phyloP scores from a whole-genome alignment of 2,329 filamentous ascomycete genomes.

The Botrytis cinerea region DNA sequence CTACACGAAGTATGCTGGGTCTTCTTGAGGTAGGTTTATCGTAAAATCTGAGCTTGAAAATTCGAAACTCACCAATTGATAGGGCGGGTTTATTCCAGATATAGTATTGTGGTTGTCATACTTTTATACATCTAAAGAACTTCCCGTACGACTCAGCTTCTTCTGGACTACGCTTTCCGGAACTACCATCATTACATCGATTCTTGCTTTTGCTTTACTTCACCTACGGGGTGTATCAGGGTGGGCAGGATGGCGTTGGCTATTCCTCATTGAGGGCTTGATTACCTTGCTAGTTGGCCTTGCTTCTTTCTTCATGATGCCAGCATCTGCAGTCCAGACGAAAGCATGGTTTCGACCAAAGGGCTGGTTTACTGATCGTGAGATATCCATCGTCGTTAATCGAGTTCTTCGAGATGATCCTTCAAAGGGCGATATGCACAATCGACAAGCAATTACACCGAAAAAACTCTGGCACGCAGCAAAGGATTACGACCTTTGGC shows the following conservation, averaged over 20 bases:
- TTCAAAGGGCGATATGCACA: constrained; percentile 57
- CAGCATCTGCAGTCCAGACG: constrained; percentile 63
- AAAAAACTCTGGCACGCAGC: constrained; percentile 53
- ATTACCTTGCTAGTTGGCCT: constrained; percentile 57
- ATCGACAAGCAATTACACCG: constrained; percentile 56
- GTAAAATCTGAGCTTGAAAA: constrained; percentile 29
- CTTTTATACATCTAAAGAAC: constrained; percentile 72
- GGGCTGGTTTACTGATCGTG: constrained; percentile 62
- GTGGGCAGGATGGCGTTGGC: constrained; percentile 57
- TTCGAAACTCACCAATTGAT: background rate
- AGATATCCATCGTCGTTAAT: constrained; percentile 68
- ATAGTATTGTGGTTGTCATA: constrained; percentile 70
- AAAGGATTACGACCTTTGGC: constrained; percentile 63
- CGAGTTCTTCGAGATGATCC: constrained; percentile 55
- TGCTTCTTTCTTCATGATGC: constrained; percentile 58
- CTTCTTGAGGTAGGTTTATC: constrained; percentile 40
- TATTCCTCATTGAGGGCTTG: constrained; percentile 57
- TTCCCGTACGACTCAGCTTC: constrained; percentile 65
- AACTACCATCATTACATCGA: constrained; percentile 48
- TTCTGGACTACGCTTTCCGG: constrained; percentile 69
- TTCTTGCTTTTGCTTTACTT: constrained; percentile 58
- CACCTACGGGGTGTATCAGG: constrained; percentile 52
- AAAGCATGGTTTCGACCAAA: constrained; percentile 54
- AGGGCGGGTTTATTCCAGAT: constrained; percentile 64
- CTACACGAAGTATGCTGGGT: constrained; percentile 44